Percentiles rank a stretch among this genome's conserved stretches.
Conservation (phyloP, 2,329 filamentous ascomycete genomes). For the Beauveria sp. region DNA sequence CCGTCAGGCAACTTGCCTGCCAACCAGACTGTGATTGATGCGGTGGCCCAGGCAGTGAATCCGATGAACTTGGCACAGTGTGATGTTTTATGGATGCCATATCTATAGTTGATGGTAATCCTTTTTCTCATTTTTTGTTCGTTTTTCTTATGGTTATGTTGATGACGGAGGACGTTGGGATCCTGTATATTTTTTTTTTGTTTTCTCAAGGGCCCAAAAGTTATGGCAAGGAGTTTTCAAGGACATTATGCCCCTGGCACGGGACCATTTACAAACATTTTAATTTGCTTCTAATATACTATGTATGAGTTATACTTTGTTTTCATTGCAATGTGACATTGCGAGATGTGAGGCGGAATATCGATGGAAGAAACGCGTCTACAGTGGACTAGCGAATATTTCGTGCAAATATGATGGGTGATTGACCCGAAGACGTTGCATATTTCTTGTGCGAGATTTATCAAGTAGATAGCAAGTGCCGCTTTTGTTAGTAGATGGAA, state of each 20-base stretch:
- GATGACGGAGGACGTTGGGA: neutral
- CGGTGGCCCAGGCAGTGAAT: constrained; percentile 88
- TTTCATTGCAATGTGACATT: neutral
- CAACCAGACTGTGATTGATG: constrained; percentile 93
- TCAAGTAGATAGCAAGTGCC: too few species aligned
- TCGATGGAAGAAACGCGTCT: too few species aligned
- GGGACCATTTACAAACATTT: neutral
- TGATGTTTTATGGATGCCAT: constrained; percentile 96
- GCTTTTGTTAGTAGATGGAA: too few species aligned
- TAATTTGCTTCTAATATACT: neutral
- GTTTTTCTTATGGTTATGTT: neutral
- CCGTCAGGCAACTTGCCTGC: constrained; percentile 79
- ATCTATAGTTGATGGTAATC: constrained; percentile 50
- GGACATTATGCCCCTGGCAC: neutral
- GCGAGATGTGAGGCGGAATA: too few species aligned
- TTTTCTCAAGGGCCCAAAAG: neutral
- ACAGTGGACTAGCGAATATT: too few species aligned
- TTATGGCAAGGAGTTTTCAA: constrained; percentile 3
- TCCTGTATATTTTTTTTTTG: neutral
- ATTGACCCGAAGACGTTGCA: too few species aligned
- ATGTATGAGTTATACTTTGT: neutral
- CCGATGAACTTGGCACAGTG: constrained; percentile 81
- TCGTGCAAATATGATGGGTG: too few species aligned
- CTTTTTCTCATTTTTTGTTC: neutral
- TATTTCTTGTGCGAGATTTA: too few species aligned